Base-by-base conservation (phyloP, 2,329 filamentous ascomycete species). In the Phoma sp. region DNA sequence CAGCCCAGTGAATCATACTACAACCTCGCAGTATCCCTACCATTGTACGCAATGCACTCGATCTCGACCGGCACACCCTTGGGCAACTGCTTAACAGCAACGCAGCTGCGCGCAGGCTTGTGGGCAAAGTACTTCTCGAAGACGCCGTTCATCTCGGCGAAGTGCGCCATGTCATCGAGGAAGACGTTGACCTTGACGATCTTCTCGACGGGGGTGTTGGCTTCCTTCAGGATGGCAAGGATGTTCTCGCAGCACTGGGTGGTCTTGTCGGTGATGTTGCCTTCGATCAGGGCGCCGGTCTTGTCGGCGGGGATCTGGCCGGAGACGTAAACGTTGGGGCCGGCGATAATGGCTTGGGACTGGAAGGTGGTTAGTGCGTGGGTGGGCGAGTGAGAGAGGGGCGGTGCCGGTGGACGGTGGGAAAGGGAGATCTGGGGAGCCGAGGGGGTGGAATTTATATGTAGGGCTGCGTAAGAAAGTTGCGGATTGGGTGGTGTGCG, bases 11-110 rank as follows among this genome's bases (percentile, higher is more conserved):
- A 7, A 3, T 18, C n/a, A 4, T 10, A 11, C 29, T 11, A 69
- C 9, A 68, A 50, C 56, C 58, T 68, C n/a, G 59, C 50, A n/a
- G 61, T 50, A 14, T 39, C 39, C 68, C 43, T 66, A 71, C 71
- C 74, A 45, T 61, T 64, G 54, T 85, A 75, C 58, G 91, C 91
- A 80, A 95, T 89, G 73, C 87, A 90, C 83, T 96, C 91, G 72
- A 96, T 95, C 82, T 96, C 92, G 23, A 96, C 87, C 56, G 91
- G 87, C 37, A 92, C 91, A 52, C 87, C 87, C 82, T 93, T 91
- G 57, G 92, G 92, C 61, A 96, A 83, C 66, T 90, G 86, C 82
- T 95, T 93, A 61, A 96, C 93, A 4, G 91, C 91, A 48, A 96
- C 91, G 73, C 91, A 96, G 78, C 88, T 92, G 65, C 91, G 84